A percentile compares a stretch with the other conserved stretches of the same genome.
Evolutionary conservation across 371 early-diverging fungal species (phyloP).

Genomic region (Mucor indicus): DNA sequence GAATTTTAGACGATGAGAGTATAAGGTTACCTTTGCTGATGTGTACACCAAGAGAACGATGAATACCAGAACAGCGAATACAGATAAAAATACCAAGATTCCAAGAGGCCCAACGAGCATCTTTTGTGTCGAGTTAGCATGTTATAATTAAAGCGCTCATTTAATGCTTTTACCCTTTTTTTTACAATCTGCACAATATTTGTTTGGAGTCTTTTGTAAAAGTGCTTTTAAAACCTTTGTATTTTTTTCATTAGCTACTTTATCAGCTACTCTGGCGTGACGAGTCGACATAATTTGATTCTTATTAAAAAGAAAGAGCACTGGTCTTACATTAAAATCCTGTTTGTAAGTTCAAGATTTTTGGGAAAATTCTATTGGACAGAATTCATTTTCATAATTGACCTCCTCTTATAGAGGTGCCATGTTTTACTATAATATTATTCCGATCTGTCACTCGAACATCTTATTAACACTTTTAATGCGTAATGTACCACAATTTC

Average conservation of each 20-base stretch:
- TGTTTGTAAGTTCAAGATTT: too few species aligned
- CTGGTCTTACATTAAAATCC: too few species aligned
- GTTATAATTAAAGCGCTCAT: not conserved
- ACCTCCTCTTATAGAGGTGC: too few species aligned
- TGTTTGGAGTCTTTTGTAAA: conserved; percentile 69
- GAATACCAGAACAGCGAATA: conserved; percentile 84
- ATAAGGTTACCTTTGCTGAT: conserved; percentile 73
- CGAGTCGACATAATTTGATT: conserved; percentile 70
- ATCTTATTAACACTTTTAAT: too few species aligned
- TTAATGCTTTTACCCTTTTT: conserved; percentile 60
- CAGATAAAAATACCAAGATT: conserved; percentile 86
- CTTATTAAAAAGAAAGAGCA: too few species aligned
- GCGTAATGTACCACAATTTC: too few species aligned
- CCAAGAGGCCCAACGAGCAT: conserved; percentile 90
- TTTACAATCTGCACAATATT: conserved; percentile 80
- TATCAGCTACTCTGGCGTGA: conserved; percentile 70
- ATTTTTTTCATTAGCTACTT: conserved; percentile 70
- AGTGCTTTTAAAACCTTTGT: conserved; percentile 69
- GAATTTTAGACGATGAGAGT: not conserved
- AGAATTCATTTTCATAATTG: too few species aligned
- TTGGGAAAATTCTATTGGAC: too few species aligned
- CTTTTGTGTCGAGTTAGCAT: conserved; percentile 27
- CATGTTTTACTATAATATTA: too few species aligned
- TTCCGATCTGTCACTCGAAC: too few species aligned
- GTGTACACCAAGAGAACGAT: conserved; percentile 83